phyloP scores from a whole-genome alignment of 345 rosid species.

The Lepidium sativum region DNA sequence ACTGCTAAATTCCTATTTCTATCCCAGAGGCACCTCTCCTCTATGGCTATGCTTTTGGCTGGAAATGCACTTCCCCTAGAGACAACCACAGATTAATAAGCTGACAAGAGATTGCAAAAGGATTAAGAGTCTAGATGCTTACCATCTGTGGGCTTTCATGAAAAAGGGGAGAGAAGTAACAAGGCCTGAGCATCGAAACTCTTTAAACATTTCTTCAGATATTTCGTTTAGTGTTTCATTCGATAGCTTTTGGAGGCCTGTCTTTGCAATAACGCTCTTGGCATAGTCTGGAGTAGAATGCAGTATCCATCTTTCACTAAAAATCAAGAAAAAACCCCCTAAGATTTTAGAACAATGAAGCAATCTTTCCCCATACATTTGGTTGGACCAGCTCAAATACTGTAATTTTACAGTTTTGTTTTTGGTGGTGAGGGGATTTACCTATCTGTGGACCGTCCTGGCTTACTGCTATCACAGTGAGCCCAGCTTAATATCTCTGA shows the following conservation, averaged over 20 bases:
- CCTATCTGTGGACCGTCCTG: conserved; percentile 62
- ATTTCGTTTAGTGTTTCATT: conserved; percentile 40
- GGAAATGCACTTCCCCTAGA: conserved; percentile 92
- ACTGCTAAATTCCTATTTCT: conserved; percentile 45
- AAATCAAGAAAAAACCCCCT: neutral
- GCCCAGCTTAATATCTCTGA: conserved; percentile 65
- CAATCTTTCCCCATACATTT: neutral
- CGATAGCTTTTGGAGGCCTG: conserved; percentile 61
- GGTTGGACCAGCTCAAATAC: neutral
- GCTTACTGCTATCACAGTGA: conserved; percentile 73
- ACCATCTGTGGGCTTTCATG: conserved; percentile 86
- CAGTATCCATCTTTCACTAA: conserved; percentile 77
- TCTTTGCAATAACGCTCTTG: conserved; percentile 39
- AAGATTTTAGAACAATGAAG: neutral
- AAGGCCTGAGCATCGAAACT: conserved; percentile 51
- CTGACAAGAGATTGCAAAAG: neutral
- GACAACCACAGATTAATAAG: conserved; percentile 8
- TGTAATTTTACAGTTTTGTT: neutral
- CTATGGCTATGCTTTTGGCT: conserved; percentile 48
- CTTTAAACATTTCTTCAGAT: conserved; percentile 59
- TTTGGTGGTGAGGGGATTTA: conserved; percentile 8
- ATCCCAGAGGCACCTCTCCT: conserved; percentile 73
- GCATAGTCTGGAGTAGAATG: conserved; percentile 69
- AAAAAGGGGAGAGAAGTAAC: conserved; percentile 53
- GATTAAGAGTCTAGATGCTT: conserved; percentile 14